Evolutionary conservation across 2,329 filamentous ascomycete species (phyloP), one percentile per base, ranked within the genome.

Genomic region (Trichoderma gracile): DNA sequence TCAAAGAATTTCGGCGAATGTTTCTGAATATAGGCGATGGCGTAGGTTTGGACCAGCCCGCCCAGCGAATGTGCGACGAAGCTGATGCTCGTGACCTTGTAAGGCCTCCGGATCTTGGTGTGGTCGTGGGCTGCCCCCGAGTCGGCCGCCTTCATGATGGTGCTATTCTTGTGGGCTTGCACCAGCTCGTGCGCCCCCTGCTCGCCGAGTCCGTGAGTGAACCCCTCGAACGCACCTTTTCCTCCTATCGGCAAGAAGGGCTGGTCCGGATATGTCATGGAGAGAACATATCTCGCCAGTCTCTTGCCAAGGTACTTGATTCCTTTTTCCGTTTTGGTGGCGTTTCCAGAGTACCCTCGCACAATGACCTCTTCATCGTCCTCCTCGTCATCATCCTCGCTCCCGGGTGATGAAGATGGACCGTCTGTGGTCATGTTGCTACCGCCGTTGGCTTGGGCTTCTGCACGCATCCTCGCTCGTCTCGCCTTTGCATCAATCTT

Each of bases 251-350:
- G 93, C 1, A 93, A 81, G 71, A 89, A 96, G 5, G 94, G 93
- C 71, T 98, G 93, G 72, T 97, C 93, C 0, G 95, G 95, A 73
- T 96, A 97, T 33, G 94, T 97, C 79, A 97, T 88, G 59, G 89
- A 85, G 49, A 99, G 82, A 33, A 98, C 86, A 74, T 94, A 96
- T 79, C 93, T 93, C 21, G 95, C 95, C 27, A 99, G 84, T 57
- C 95, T 86, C 76, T 98, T 98, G 21, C 95, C 95, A 5, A 99
- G 85, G 76, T 97, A 99, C 75, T 98, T 97, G 72, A 99, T 98
- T 17, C 95, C 95, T 68, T 89, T 88, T 78, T 99, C 95, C 2
- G 95, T 99, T 64, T 90, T 89, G 40, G 92, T 92, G 8, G 91
- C 92, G 75, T 98, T 98, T 53, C 92, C 93, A 7, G 89, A 87